Base-by-base conservation (phyloP, 768 basidiomycete species). In the Neoboletus subvelutipes region DNA sequence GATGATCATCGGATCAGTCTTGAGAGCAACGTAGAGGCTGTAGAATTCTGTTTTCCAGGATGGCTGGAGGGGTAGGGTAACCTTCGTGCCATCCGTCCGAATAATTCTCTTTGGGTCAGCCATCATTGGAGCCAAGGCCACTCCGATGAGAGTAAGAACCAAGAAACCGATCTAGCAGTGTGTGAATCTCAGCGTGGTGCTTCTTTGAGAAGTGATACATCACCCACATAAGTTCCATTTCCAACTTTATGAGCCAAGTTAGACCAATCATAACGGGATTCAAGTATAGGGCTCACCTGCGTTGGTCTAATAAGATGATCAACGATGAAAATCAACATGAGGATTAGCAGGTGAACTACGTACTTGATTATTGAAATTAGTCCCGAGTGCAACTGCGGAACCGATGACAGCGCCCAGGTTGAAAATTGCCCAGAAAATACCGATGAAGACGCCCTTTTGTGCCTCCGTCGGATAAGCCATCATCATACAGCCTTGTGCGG, bases 401-500 rank as follows among this genome's bases (percentile, higher is more conserved):
- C 91, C 90, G 45, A 93, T 84, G 46, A 94, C 88, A 45, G 85
- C 85, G 29, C 90, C 90, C 22, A 91, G 58, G 63, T 92, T 92
- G 76, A 94, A 93, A 58, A 92, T 88, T 43, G 80, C 74, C 91
- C 91, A 93, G 74, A 92, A 93, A 45, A 90, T 82, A 40, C 80
- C 85, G 50, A 93, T 90, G 71, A 80, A 92, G 33, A 72, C 75
- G 17, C 90, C 90, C 70, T 93, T 93, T 68, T 92, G 83, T 45
- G 71, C 66, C 68, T 93, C 90, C 0, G 88, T 90, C 0, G 90
- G 88, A 70, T 93, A 93, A 5, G 88, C 83, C 71, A 94, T 73
- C 85, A 92, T 92, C 57, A 93, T 75, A 18, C 83, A 86, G n/a
- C 90, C 92, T 65, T 93, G 90, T 0, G 90, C 88, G 1, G 90